Base-by-base conservation (phyloP, 164 flowering plant species). In the Umbellularia californica region DNA sequence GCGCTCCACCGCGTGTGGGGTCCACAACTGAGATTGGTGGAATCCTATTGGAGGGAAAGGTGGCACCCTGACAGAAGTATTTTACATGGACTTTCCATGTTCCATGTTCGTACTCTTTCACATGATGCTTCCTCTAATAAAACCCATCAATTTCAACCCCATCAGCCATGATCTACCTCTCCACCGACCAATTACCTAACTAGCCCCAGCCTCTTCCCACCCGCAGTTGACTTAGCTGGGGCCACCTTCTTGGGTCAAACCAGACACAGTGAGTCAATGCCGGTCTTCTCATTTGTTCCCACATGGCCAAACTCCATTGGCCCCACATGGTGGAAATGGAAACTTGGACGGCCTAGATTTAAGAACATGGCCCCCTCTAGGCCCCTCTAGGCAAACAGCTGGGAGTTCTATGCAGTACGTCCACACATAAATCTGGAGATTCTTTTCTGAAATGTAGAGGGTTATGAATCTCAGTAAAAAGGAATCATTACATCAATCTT, bases 21-120 rank as follows among this genome's bases (percentile, higher is more conserved):
- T 72, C 78, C 73, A 75, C 69, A 65, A 25, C 33, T 9, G 67
- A 60, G 19, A 55, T 55, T 55, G 60, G 19, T 55, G 60, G 62
- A 25, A 1, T 23, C 68, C 33, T 4, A 72, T 65, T 22, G 67
- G 69, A 66, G 12, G 35, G 69, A 66, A 55, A 10, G 69, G 69
- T 13, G 69, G 41, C 23, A 25, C 65, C 64, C 72, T 65, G 75
- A 30, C 75, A 77, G 5, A 72, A 80, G 82, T 80, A 76, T 77
- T 77, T 80, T 74, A 80, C 82, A 77, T 72, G 68, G 73, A 65
- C 52, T 76, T 79, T 72, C 55, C 72, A 30, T 30, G 33, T 30
- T 30, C 33, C 33, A 72, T 30, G 69, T 28, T 66, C 69, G 19
- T 30, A 35, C 35, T 35, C 74, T 68, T 52, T 51, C 75, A 68